Evolutionary conservation across 2,329 filamentous ascomycete species (phyloP), one percentile per base, ranked within the genome.

Genomic region (Cadophora luteo-olivacea): DNA sequence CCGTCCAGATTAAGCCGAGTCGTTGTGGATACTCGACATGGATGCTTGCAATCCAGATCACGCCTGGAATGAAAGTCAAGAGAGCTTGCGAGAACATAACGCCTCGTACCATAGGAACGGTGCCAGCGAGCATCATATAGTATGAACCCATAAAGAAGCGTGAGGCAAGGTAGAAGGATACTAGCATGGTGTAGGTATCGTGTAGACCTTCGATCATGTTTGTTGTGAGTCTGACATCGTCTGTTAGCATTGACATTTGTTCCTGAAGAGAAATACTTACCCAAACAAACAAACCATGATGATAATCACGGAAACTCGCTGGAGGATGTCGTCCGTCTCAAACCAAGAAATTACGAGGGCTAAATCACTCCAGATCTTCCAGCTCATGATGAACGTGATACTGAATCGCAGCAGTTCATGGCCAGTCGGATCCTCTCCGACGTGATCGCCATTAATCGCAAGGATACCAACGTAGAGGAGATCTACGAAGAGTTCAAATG

Each of bases 401-500:
- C 82, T 78, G 73, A 90, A 91, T 33, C 84, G 82, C 24, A 89
- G 81, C n/a, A 91, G 78, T 57, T 86, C 83, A 38, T 82, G 74
- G 0, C 84, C 87, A 11, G 82, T 85, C 0, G 87, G 81, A 64
- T 85, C 79, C 73, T 89, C 87, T 14, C 85, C 83, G 14, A 87
- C 85, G 64, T 83, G 84, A 74, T 91, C 89, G 29, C 87, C 88
- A 57, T 89, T 87, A 73, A 88, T 84, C 33, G 88, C 87, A 61
- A 91, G 84, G 69, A 91, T 90, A 22, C 70, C 72, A 45, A 75
- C 81, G 69, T 89, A 89, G 48, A 89, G 81, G 45, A 90, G 80
- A 73, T 90, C 89, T 14, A 89, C 84, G 73, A 90, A 90, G 1
- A 91, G 83, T 76, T 91, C 89, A 73, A 89, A 90, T 19, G 83